Percentiles rank a stretch among this genome's conserved stretches.
Conservation (phyloP, 305 asterid genomes). For the Fraxinus greggii region DNA sequence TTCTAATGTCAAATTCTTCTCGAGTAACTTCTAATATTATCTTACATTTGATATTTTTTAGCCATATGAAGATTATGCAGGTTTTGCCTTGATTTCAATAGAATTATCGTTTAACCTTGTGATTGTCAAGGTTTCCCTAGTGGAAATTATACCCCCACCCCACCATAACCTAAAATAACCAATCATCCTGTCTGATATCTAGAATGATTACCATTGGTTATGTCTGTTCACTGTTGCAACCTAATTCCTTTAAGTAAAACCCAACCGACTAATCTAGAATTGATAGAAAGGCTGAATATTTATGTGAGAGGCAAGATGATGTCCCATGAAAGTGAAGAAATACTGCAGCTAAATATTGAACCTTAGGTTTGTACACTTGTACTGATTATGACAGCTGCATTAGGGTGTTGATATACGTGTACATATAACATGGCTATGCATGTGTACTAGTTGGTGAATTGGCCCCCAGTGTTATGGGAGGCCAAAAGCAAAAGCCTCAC, state of each 20-base stretch:
- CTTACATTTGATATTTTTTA: not conserved
- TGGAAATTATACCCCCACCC: not conserved
- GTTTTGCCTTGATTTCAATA: not conserved
- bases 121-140: not conserved
- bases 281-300: conserved; percentile 9
- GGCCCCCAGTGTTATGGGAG: conserved; percentile 25
- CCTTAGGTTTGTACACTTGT: not conserved
- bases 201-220: not conserved
- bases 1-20: not conserved
- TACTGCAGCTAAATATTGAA: conserved; percentile 1
- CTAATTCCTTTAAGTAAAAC: not conserved
- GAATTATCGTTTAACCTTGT: not conserved
- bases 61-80: not conserved
- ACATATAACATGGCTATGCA: conserved; percentile 43
- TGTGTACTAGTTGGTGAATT: conserved; percentile 35
- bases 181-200: not conserved
- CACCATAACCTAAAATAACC: not conserved
- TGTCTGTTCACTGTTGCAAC: not conserved
- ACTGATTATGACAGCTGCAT: conserved; percentile 28
- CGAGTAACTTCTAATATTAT: not conserved
- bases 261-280: conserved; percentile 3
- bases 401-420: not conserved
- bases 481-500: conserved; percentile 23
- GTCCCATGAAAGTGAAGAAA: conserved; percentile 26
- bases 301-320: conserved; percentile 19